Conservation (phyloP, 768 basidiomycete genomes). For the Termitomyces sp. region DNA sequence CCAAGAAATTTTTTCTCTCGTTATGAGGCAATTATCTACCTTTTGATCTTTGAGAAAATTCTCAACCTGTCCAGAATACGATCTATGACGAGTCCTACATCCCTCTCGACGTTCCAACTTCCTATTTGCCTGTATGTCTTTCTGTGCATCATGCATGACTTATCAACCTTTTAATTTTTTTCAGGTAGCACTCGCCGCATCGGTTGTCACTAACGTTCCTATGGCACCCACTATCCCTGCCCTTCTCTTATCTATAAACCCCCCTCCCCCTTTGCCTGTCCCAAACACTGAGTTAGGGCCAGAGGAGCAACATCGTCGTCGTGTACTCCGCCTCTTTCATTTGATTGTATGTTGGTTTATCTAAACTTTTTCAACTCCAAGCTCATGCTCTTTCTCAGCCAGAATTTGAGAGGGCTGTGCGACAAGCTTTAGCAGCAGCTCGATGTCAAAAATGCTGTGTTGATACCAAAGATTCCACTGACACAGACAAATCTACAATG, state of each 20-base stretch:
- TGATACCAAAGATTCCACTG: neutral
- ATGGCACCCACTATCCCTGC: neutral
- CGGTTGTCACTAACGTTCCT: neutral
- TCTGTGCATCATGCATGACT: neutral
- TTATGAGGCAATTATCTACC: neutral
- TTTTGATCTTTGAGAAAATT: neutral
- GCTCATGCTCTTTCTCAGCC: neutral
- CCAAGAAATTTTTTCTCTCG: neutral
- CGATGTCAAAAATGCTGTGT: neutral
- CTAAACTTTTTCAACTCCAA: neutral
- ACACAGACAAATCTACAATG: neutral
- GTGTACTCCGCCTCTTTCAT: neutral
- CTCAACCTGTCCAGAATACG: neutral
- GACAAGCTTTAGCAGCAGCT: neutral
- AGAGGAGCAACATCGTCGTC: constrained; percentile 4
- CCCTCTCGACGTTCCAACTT: neutral
- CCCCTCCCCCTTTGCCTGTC: neutral
- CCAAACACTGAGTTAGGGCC: neutral
- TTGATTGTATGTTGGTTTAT: constrained; percentile 1
- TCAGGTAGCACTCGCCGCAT: too few species aligned
- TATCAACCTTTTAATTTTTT: neutral
- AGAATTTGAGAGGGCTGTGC: constrained; percentile 1
- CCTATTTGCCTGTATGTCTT: neutral
- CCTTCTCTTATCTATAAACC: neutral
- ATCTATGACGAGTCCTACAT: neutral